phyloP scores from a whole-genome alignment of 257 asterid species.

The Gentiana straminea region DNA sequence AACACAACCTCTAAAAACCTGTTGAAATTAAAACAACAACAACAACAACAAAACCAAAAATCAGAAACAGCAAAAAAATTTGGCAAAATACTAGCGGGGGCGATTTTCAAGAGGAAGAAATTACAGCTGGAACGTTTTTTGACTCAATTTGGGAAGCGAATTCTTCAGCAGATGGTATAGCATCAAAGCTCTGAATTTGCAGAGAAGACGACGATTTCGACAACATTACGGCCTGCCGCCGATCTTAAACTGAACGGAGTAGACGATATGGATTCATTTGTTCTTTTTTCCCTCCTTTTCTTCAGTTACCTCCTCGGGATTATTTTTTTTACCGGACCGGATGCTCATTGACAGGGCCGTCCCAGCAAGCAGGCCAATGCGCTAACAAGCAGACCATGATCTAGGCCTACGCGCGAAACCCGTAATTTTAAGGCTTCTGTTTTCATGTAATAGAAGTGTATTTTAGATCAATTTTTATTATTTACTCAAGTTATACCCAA shows the following conservation, averaged over 20 bases:
- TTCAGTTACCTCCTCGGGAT: too few species aligned
- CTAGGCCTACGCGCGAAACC: too few species aligned
- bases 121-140: constrained; percentile 60
- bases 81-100: not conserved
- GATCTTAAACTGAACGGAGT: not conserved
- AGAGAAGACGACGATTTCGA: constrained; percentile 3
- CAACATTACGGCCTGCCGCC: not conserved
- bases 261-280: not conserved
- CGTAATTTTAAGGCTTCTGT: too few species aligned
- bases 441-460: too few species aligned
- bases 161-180: constrained; percentile 56
- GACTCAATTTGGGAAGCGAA: constrained; percentile 58
- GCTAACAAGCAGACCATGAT: too few species aligned
- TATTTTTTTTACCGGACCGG: too few species aligned
- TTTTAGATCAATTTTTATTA: too few species aligned
- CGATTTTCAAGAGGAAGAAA: not conserved
- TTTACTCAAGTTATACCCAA: too few species aligned
- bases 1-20: constrained; percentile 69
- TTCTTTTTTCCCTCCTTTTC: not conserved
- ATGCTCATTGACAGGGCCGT: too few species aligned
- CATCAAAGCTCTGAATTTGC: constrained; percentile 32
- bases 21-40: not conserved
- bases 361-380: too few species aligned
- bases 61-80: not conserved
- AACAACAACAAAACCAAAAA: not conserved